These are phyloP conservation scores for Viola odorata DNA, from an alignment of 345 rosid genomes.

Conservation along the genomic window DNA sequence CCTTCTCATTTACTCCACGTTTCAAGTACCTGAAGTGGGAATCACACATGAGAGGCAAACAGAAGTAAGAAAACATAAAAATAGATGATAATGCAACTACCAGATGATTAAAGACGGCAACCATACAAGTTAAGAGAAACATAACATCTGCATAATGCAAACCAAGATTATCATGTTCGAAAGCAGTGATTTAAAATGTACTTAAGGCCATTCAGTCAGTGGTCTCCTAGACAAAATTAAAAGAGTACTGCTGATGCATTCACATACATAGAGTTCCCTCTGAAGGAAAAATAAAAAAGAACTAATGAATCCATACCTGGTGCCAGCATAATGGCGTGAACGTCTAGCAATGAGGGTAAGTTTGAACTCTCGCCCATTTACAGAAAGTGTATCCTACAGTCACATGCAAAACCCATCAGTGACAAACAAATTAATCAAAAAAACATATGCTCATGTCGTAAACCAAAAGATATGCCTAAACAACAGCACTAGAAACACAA, in stretches of 20 bases:
- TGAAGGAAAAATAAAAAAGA: neutral
- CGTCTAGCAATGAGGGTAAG: conserved; percentile 95
- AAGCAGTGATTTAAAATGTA: neutral
- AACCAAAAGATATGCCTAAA: too few relatives aligned
- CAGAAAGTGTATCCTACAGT: conserved; percentile 60
- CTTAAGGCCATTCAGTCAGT: neutral
- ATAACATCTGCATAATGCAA: neutral
- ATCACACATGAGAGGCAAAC: neutral
- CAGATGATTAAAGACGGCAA: neutral
- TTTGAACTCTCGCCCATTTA: conserved; percentile 69
- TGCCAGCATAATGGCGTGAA: conserved; percentile 96
- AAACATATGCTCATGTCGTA: neutral
- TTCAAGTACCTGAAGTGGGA: conserved; percentile 65
- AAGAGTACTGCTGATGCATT: too few relatives aligned
- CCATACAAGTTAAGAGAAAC: neutral
- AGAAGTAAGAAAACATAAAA: neutral
- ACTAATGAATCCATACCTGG: conserved; percentile 46
- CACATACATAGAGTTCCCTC: neutral
- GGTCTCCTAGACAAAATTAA: too few relatives aligned
- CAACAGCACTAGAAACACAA: too few relatives aligned
- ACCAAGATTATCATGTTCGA: neutral
- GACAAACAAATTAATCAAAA: conserved; percentile 13
- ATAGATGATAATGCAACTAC: neutral
- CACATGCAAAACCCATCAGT: conserved; percentile 9
- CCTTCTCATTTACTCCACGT: conserved; percentile 94